Evolutionary conservation across 2,329 filamentous ascomycete genomes (phyloP).

Genomic region (Aspergillus sp.): DNA sequence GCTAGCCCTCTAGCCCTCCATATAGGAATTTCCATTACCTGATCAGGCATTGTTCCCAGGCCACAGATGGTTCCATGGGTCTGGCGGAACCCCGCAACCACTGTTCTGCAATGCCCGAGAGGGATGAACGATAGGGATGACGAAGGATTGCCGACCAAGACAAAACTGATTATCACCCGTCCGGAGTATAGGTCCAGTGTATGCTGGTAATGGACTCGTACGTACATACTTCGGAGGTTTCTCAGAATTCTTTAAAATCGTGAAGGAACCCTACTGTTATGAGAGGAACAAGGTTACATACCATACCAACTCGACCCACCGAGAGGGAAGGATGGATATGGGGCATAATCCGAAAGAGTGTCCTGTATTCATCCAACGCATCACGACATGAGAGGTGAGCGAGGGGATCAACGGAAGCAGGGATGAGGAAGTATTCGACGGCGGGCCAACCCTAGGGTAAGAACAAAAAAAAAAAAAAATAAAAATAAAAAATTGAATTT

Average conservation of each 20-base stretch:
- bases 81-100: constrained; percentile 18
- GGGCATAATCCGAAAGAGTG: neutral
- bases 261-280: neutral
- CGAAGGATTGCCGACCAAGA: neutral
- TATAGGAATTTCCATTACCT: constrained; percentile 1
- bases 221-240: neutral
- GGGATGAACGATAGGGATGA: constrained; percentile 12
- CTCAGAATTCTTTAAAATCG: neutral
- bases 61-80: neutral
- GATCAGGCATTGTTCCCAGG: constrained; percentile 1
- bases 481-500: neutral
- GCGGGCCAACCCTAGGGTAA: neutral
- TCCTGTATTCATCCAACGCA: neutral
- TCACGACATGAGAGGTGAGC: neutral
- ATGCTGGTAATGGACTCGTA: neutral
- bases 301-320: constrained; percentile 17
- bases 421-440: neutral
- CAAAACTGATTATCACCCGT: neutral
- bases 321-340: constrained; percentile 8
- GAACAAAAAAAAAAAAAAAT: neutral
- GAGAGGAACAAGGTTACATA: constrained; percentile 15
- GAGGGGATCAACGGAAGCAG: neutral
- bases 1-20: neutral
- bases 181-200: neutral
- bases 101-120: constrained; percentile 20